phyloP scores from a whole-genome alignment of 192 early-diverging fungal genomes.

The Cetraspora pellucida region DNA sequence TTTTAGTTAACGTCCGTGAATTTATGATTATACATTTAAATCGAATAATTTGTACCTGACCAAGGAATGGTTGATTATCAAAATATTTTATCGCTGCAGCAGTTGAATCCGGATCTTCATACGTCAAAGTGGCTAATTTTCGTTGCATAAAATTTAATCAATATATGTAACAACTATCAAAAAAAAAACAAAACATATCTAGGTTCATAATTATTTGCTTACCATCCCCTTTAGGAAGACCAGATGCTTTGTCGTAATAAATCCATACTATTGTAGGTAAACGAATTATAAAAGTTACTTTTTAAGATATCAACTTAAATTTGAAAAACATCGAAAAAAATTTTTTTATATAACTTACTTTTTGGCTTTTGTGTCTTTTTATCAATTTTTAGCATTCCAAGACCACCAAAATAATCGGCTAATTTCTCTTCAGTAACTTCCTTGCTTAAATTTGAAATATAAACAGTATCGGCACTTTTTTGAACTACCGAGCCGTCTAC shows the following conservation, averaged over 20 bases:
- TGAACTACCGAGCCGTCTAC: constrained; percentile 43
- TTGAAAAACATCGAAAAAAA: not conserved
- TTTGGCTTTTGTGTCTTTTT: constrained; percentile 63
- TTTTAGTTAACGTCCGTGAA: constrained; percentile 41
- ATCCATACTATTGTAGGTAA: constrained; percentile 62
- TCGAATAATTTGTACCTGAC: constrained; percentile 36
- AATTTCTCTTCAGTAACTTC: constrained; percentile 65
- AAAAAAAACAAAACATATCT: too few relatives aligned
- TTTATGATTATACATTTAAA: constrained; percentile 13
- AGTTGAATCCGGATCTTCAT: constrained; percentile 71
- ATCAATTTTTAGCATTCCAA: constrained; percentile 75
- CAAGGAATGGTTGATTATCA: constrained; percentile 53
- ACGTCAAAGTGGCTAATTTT: constrained; percentile 66
- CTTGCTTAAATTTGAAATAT: constrained; percentile 65
- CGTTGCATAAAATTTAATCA: too few relatives aligned
- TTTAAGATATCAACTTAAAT: not conserved
- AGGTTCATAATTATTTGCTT: not conserved
- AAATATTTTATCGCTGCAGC: constrained; percentile 78
- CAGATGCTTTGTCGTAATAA: constrained; percentile 65
- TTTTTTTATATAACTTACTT: constrained; percentile 43
- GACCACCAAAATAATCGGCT: constrained; percentile 63
- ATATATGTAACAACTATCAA: too few relatives aligned
- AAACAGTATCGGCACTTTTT: constrained; percentile 67
- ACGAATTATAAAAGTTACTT: not conserved
- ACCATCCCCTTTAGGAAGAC: constrained; percentile 73